Evolutionary conservation across 805 yeast genomes (phyloP), one percentile per base, ranked within the genome.

Genomic region (Isabelozyma rhagii): DNA sequence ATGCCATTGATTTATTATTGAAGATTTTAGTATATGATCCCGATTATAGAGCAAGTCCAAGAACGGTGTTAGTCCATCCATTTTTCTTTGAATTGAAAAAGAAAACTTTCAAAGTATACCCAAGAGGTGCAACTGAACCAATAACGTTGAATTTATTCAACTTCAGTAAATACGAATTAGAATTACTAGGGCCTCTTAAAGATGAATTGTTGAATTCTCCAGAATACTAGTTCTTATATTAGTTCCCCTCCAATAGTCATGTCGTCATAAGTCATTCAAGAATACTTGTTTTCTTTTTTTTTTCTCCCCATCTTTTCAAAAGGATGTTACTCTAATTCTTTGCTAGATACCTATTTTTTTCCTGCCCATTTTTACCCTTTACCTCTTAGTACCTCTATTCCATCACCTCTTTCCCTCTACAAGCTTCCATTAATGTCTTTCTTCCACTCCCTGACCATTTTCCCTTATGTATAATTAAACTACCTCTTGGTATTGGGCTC

Each of bases 21-120:
- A 80, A 80, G 51, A 83, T 94, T 43, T 79, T 94, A 54, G 96
- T 90, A 45, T 94, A 94, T 70, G 94, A 91, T 55, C 99, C 99
- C 13, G 87, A 85, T 47, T 71, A 75, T 49, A 83, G 99, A 66
- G 79, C 89, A 51, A 78, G 87, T 43, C 93, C 98, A 46, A 80
- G 85, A 62, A 80, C 86, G 58, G 90, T 93, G 8, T 72, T 94
- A 77, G 83, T 92, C 7, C 97, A 93, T 72, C 85, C 87, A 25
- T 94, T 90, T 67, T 93, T 93, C 66, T 87, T 89, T 66, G 96
- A 92, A 62, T 77, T 93, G 57, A 86, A 93, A 65, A 78, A 77
- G 47, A 67, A 70, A 28, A 70, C 71, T 15, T 79, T 81, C 64
- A 69, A 68, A 44, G 83, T 81, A 48, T 72, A 64, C 53, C 87